phyloP scores from a whole-genome alignment of 768 basidiomycete genomes.

The Leucocoprinus birnbaumii region DNA sequence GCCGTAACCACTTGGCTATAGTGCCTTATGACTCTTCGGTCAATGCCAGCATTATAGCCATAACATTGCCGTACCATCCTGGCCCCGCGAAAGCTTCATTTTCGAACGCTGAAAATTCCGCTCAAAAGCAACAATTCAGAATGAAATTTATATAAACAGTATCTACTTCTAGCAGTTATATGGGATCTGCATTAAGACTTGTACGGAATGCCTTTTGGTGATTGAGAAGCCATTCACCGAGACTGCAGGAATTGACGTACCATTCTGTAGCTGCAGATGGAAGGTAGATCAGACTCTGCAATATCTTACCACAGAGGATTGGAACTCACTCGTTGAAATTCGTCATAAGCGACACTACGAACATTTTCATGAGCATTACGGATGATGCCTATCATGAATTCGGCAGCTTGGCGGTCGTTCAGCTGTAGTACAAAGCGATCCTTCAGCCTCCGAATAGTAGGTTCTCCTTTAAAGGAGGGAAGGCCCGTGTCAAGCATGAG shows the following conservation, averaged over 20 bases:
- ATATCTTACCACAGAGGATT: neutral
- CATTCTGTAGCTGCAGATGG: constrained; percentile 20
- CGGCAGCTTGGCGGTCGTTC: constrained; percentile 88
- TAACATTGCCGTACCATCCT: no score
- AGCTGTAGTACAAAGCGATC: constrained; percentile 84
- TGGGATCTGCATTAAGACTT: no score
- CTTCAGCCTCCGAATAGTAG: constrained; percentile 80
- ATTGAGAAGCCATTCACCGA: neutral
- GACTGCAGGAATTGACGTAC: neutral
- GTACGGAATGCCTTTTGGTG: constrained; percentile 38
- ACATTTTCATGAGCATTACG: constrained; percentile 95
- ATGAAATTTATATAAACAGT: no score
- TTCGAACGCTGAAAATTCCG: no score
- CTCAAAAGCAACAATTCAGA: no score
- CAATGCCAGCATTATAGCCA: neutral
- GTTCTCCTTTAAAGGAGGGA: constrained; percentile 96
- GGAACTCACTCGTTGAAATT: constrained; percentile 76
- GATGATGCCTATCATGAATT: constrained; percentile 87
- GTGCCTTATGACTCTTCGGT: constrained; percentile 20
- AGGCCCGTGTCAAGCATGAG: constrained; percentile 95
- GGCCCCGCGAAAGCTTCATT: no score
- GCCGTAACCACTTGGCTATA: constrained; percentile 81
- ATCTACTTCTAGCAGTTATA: no score
- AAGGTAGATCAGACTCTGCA: constrained; percentile 37
- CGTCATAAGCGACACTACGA: constrained; percentile 91